Base-by-base conservation (phyloP, 768 basidiomycete species). In the Russula brevipes region DNA sequence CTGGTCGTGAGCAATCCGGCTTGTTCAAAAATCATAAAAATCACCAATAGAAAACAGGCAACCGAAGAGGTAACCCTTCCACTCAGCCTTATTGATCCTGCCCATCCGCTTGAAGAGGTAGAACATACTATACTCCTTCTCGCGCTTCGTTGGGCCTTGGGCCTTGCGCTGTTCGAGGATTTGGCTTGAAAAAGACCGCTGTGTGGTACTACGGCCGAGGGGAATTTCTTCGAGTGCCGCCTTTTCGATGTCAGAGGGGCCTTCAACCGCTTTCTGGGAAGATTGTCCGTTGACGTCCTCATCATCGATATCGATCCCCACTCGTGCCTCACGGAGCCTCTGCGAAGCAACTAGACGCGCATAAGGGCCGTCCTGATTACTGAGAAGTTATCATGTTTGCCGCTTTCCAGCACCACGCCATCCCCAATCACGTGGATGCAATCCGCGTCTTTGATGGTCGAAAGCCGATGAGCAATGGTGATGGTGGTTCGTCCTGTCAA, bases 51-150 rank as follows among this genome's bases (percentile, higher is more conserved):
- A 82, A 61, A 77, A 81, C 41, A 83, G 63, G 19, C 73, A 55
- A 35, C 86, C 92, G 19, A 83, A 30, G 5, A 76, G 60, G 69
- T 93, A 94, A n/a, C 75, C 77, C 61, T 65, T 76, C 77, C 84
- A 84, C 31, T 78, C 80, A 19, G 77, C 81, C 30, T 76, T 76
- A 69, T 91, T 83, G 60, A 92, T 77, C n/a, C 65, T 64, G 12
- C 83, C 85, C 74, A 93, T 83, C 51, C 90, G 83, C 66, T 69
- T 74, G 79, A 89, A 90, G 51, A 92, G 74, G 66, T 86, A 85
- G 8, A 73, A 59, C 59, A 89, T 63, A 55, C 73, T 71, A 60
- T 81, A 80, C 5, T 75, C 70, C 36, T 72, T 70, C 2, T 75
- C 70, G 49, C 75, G 70, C 45, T 70, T 69, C 54, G 47, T 68